Evolutionary conservation across 306 rosid species (phyloP), one percentile per base, ranked within the genome.

Genomic region (Echinosophora koreensis): DNA sequence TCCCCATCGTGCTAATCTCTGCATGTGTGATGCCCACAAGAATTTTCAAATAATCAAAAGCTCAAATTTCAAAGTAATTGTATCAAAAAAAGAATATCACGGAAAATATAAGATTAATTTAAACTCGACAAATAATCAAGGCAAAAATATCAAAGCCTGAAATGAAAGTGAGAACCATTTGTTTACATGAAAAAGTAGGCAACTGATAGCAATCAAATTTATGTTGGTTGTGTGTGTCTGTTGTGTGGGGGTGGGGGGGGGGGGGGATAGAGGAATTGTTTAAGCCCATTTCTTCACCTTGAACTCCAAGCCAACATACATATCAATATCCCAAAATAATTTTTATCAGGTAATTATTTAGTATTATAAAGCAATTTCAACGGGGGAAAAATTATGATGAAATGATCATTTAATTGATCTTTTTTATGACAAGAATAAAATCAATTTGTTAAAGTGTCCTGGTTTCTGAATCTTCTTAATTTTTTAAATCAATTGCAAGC

Each of bases 1-100:
- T 80, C 86, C 82, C 98, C 96, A 89, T 83, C 92, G 86, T n/a
- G 87, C 76, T 22, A 89, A 74, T 82, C 87, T 91, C 98, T 95
- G 97, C 87, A 84, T 6, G 3, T 8, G 30, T 18, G 14, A 47
- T 13, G 77, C 8, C 66, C 80, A 76, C 32, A 44, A 56, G 56
- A 55, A 71, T 56, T 57, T 42, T 35, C 39, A 8, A 71, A 11
- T 10, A 58, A 38, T 46, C 51, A 59, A 39, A 39, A 22, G 9
- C 73, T 69, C 22, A 32, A 58, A 60, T 60, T 59, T 59, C 77
- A 50, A 68, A 27, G 10, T 11, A 3, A 18, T 16, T 46, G 38
- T 30, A 61, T 9, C 47, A 10, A 62, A 61, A 61, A n/a, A 62
- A 32, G 2, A 55, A 32, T 4, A 55, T 47, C 41, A 42, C 46